These are phyloP conservation scores for Suzukiozyma palmioleophila DNA, from an alignment of 1,139 yeast genomes.

Conservation along the genomic window DNA sequence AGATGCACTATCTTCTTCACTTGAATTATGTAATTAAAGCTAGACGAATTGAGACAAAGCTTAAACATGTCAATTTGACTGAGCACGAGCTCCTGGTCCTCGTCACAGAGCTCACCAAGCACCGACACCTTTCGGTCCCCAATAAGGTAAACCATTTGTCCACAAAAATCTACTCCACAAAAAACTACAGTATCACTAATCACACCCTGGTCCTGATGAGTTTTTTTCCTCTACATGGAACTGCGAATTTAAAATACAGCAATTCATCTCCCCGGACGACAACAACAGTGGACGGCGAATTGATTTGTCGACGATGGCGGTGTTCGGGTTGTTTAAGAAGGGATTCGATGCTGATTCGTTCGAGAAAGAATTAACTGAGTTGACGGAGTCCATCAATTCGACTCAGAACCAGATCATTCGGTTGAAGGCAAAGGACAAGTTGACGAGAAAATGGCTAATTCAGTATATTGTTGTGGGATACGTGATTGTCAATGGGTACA, in stretches of 20 bases:
- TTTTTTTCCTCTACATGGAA: neutral
- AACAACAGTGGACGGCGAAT: too few relatives aligned
- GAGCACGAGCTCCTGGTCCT: slow-evolving; percentile 23
- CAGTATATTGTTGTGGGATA: slow-evolving; percentile 31
- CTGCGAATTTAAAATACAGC: neutral
- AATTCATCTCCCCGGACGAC: too few relatives aligned
- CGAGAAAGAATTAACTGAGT: slow-evolving; percentile 45
- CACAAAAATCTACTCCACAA: too few relatives aligned
- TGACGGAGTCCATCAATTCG: slow-evolving; percentile 34
- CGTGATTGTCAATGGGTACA: slow-evolving; percentile 22
- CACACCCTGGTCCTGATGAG: neutral
- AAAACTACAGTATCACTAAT: too few relatives aligned
- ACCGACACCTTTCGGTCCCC: slow-evolving; percentile 27
- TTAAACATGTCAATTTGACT: slow-evolving; percentile 29
- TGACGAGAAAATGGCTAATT: slow-evolving; percentile 11
- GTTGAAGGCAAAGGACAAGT: slow-evolving; percentile 11
- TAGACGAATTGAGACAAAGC: slow-evolving; percentile 31
- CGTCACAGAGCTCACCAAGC: slow-evolving; percentile 17
- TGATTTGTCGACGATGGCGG: slow-evolving; percentile 14
- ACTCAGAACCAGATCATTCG: slow-evolving; percentile 17
- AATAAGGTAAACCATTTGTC: slow-evolving; percentile 29
- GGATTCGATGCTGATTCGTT: slow-evolving; percentile 47
- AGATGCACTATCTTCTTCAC: slow-evolving; percentile 34
- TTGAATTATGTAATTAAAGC: slow-evolving; percentile 23
- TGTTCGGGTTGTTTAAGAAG: slow-evolving; percentile 29